Evolutionary conservation across 2,329 filamentous ascomycete genomes (phyloP).

Genomic region (Calonectria pseudoreteaudii): DNA sequence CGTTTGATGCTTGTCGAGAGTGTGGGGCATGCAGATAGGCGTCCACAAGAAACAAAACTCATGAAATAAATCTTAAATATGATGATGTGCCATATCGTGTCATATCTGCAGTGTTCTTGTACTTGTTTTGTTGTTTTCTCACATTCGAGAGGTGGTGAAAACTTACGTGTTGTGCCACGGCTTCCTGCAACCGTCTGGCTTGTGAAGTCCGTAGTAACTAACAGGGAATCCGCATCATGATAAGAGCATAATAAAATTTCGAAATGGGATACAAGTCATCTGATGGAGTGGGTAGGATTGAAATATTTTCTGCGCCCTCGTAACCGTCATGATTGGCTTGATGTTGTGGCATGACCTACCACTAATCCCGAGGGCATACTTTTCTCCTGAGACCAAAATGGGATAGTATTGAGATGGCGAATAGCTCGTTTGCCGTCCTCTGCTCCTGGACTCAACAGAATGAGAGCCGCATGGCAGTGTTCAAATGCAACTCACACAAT

Average conservation of each 20-base stretch:
- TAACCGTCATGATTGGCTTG: no score
- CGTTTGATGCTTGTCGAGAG: slow-evolving; percentile 14
- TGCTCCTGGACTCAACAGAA: slow-evolving; percentile 42
- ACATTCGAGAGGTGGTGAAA: neutral
- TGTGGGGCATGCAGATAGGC: neutral
- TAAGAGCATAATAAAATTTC: no score
- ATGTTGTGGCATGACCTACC: no score
- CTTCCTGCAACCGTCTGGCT: neutral
- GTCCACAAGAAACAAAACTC: neutral
- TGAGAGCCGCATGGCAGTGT: slow-evolving; percentile 44
- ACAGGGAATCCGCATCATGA: no score
- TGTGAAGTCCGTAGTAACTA: neutral
- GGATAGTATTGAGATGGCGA: no score
- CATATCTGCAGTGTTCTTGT: neutral
- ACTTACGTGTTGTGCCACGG: neutral
- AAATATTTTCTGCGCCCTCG: no score
- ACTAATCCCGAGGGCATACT: no score
- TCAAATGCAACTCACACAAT: slow-evolving; percentile 42
- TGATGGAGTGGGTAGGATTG: no score
- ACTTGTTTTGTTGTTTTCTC: neutral
- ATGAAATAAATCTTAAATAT: no score
- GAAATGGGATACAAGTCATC: no score
- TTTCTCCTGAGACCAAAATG: no score
- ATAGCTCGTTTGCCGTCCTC: slow-evolving; percentile 15
- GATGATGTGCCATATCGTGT: slow-evolving; percentile 22